Conservation (phyloP, 495 filamentous ascomycete genomes). For the Talaromyces stipitatus region DNA sequence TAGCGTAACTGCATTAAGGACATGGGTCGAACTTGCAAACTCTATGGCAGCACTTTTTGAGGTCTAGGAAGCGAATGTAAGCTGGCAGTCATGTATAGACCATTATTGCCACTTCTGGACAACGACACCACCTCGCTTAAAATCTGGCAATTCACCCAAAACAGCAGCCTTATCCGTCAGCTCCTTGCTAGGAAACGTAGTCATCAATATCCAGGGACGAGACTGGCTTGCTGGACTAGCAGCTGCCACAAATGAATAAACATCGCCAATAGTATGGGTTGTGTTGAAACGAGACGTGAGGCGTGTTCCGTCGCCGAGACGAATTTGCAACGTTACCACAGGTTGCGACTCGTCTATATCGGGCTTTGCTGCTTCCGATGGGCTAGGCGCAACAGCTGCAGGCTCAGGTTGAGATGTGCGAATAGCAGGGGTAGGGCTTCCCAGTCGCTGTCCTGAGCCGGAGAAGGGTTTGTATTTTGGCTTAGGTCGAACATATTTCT, state of each 20-base stretch:
- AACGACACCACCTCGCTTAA: constrained; percentile 75
- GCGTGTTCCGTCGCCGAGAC: constrained; percentile 83
- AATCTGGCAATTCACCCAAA: constrained; percentile 72
- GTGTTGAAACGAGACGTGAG: constrained; percentile 87
- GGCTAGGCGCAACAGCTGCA: constrained; percentile 17
- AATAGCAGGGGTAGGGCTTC: constrained; percentile 76
- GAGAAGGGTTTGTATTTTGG: constrained; percentile 82
- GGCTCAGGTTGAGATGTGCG: constrained; percentile 24
- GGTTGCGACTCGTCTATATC: constrained; percentile 71
- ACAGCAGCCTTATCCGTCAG: constrained; percentile 62
- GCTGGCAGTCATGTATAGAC: not conserved
- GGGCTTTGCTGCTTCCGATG: constrained; percentile 32
- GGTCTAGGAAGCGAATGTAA: not conserved
- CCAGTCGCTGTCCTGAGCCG: constrained; percentile 78
- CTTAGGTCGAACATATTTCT: constrained; percentile 75
- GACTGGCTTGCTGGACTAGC: constrained; percentile 50
- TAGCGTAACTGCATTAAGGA: not conserved
- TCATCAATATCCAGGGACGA: constrained; percentile 76
- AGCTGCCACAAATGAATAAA: constrained; percentile 76
- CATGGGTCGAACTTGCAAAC: not conserved
- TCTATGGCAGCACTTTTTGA: not conserved
- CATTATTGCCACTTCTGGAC: constrained; percentile 78
- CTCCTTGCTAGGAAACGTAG: constrained; percentile 94
- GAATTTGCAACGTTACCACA: constrained; percentile 71
- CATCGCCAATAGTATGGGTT: constrained; percentile 80